phyloP scores from a whole-genome alignment of 2,329 filamentous ascomycete genomes.

The Graphilbum ipis-grandicollis region DNA sequence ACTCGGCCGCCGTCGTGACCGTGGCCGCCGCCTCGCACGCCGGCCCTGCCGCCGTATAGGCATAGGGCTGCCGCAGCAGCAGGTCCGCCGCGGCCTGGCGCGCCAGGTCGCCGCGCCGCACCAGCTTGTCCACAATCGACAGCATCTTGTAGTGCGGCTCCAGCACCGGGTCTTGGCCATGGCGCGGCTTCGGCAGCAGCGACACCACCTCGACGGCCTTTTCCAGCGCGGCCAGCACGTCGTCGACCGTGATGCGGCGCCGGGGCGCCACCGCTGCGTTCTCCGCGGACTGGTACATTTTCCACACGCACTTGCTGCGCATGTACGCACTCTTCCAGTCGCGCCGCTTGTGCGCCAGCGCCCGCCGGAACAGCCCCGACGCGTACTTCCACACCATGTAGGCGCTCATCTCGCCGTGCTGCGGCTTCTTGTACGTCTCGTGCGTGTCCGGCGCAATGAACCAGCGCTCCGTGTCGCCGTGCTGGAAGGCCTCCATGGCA shows the following conservation, averaged over 20 bases:
- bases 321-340: conserved; percentile 46
- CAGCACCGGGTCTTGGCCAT: conserved; percentile 57
- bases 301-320: conserved; percentile 45
- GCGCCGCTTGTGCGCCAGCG: conserved; percentile 32
- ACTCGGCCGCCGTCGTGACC: conserved; percentile 43
- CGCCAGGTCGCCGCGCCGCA: conserved; percentile 32
- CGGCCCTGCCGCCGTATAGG: conserved; percentile 28
- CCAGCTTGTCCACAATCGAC: conserved; percentile 66
- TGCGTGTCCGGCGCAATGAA: conserved; percentile 33
- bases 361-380: conserved; percentile 35
- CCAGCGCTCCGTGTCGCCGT: conserved; percentile 37
- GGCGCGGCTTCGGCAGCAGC: conserved; percentile 34
- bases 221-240: conserved; percentile 31
- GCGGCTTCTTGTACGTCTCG: conserved; percentile 31
- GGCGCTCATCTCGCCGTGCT: conserved; percentile 38
- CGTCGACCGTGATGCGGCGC: conserved; percentile 18
- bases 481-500: conserved; percentile 42
- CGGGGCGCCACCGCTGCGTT: conserved; percentile 25
- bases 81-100: conserved; percentile 31
- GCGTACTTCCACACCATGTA: conserved; percentile 47
- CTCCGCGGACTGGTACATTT: conserved; percentile 43
- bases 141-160: conserved; percentile 90
- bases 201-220: conserved; percentile 31
- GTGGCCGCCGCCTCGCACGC: conserved; percentile 25
- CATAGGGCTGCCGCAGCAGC: conserved; percentile 38